These are phyloP conservation scores for Sporormia fimetaria DNA, from an alignment of 495 filamentous ascomycete species.

Conservation along the genomic window DNA sequence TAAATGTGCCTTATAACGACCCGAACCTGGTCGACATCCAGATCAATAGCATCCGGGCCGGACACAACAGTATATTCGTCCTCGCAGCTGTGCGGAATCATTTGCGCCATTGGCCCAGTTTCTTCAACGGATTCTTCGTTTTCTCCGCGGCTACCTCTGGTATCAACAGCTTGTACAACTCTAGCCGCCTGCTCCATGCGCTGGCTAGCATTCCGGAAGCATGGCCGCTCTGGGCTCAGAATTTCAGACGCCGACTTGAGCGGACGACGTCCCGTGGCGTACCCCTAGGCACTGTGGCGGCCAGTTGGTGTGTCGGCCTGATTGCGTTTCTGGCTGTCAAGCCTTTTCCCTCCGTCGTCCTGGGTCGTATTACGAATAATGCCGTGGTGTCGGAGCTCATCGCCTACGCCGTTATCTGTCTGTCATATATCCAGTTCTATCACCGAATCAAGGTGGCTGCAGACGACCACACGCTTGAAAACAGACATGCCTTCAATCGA, in stretches of 20 bases:
- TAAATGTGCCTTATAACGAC: constrained; percentile 39
- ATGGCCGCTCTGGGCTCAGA: constrained; percentile 32
- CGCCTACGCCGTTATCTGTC: constrained; percentile 37
- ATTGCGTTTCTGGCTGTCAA: constrained; percentile 40
- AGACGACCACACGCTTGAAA: constrained; percentile 27
- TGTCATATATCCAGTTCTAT: constrained; percentile 36
- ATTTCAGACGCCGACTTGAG: constrained; percentile 31
- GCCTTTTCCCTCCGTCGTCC: constrained; percentile 29
- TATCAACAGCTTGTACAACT: constrained; percentile 39
- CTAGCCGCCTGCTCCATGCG: constrained; percentile 38
- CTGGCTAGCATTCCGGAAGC: constrained; percentile 34
- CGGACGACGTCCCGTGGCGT: constrained; percentile 38
- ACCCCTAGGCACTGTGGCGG: constrained; percentile 39
- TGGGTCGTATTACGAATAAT: constrained; percentile 36
- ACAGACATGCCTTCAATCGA: constrained; percentile 33
- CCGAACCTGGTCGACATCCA: constrained; percentile 26
- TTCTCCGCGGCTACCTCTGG: constrained; percentile 40
- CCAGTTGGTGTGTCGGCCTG: constrained; percentile 38
- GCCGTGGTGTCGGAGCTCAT: constrained; percentile 38
- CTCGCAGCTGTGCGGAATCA: constrained; percentile 38
- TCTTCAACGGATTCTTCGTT: constrained; percentile 42
- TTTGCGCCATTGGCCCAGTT: constrained; percentile 33
- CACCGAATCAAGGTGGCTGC: constrained; percentile 23
- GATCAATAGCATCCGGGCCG: constrained; percentile 34
- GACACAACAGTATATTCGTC: constrained; percentile 38